Evolutionary conservation across 1,284 basidiomycete genomes (phyloP).

Genomic region (Malassezia vespertilionis): DNA sequence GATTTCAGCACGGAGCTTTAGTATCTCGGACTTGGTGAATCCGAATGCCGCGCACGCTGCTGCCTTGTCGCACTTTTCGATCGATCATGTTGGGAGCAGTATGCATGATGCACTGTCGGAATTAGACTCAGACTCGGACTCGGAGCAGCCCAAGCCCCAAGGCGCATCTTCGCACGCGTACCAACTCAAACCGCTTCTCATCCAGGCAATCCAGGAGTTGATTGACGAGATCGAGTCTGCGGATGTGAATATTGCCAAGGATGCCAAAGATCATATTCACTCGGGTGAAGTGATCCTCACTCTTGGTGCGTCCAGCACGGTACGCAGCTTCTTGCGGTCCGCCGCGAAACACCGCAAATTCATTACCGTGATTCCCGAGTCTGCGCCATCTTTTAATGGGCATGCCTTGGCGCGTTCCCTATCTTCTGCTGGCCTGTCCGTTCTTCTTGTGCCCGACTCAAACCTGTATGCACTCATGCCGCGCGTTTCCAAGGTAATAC

Average conservation of each 20-base stretch:
- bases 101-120: background rate
- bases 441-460: constrained; percentile 87
- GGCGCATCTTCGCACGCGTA: constrained; percentile 22
- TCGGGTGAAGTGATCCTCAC: constrained; percentile 94
- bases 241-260: constrained; percentile 85
- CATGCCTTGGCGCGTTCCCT: constrained; percentile 63
- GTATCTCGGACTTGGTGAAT: constrained; percentile 42
- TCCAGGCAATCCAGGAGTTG: constrained; percentile 57
- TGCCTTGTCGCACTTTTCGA: background rate
- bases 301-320: constrained; percentile 77
- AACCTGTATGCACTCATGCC: constrained; percentile 93
- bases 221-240: constrained; percentile 91
- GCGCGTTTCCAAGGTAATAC: constrained; percentile 86
- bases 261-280: constrained; percentile 89
- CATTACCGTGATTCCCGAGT: constrained; percentile 90
- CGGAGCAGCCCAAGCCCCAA: background rate
- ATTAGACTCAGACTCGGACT: constrained; percentile 9
- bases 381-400: constrained; percentile 76
- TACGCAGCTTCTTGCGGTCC: constrained; percentile 82
- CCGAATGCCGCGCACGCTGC: background rate
- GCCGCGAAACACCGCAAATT: constrained; percentile 84
- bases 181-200: constrained; percentile 48
- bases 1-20: constrained; percentile 30
- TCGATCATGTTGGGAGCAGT: too few species aligned
- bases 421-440: constrained; percentile 74